Evolutionary conservation across 208 protist species (phyloP).

Genomic region (Leishmania aethiopica): DNA sequence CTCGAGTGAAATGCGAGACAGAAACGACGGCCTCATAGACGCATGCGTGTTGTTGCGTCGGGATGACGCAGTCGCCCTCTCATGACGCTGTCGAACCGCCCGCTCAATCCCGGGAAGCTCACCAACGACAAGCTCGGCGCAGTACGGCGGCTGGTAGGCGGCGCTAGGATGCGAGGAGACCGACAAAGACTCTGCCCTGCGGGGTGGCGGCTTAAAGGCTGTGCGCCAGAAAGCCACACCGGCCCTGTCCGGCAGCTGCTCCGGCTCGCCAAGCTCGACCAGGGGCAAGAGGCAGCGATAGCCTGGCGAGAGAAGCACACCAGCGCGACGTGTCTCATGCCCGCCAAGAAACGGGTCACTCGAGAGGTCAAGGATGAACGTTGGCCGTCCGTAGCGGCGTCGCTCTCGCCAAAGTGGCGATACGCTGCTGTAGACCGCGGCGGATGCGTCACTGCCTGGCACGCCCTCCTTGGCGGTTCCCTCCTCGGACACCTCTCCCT

Average conservation of each 20-base stretch:
- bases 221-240: slow-evolving; percentile 32
- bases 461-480: background rate
- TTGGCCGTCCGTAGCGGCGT: slow-evolving; percentile 20
- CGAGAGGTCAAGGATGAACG: slow-evolving; percentile 34
- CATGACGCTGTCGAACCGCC: slow-evolving; percentile 10
- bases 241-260: slow-evolving; percentile 13
- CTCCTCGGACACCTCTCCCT: background rate
- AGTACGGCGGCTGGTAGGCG: slow-evolving; percentile 22
- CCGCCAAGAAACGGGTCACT: slow-evolving; percentile 29
- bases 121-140: slow-evolving; percentile 62
- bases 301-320: slow-evolving; percentile 48
- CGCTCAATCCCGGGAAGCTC: slow-evolving; percentile 40
- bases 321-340: slow-evolving; percentile 33
- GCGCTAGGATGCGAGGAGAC: background rate
- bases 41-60: background rate
- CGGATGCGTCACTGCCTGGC: background rate
- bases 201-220: background rate
- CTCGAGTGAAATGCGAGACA: slow-evolving; percentile 6
- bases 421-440: background rate
- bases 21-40: slow-evolving; percentile 6
- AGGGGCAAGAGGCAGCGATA: slow-evolving; percentile 37
- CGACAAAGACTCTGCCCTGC: background rate
- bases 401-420: slow-evolving; percentile 15
- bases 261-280: slow-evolving; percentile 5
- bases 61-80: background rate